Percentiles rank a stretch among this genome's conserved stretches.
Evolutionary conservation across 1,139 yeast genomes (phyloP).

Genomic region (Entelexis paramagnoliae): DNA sequence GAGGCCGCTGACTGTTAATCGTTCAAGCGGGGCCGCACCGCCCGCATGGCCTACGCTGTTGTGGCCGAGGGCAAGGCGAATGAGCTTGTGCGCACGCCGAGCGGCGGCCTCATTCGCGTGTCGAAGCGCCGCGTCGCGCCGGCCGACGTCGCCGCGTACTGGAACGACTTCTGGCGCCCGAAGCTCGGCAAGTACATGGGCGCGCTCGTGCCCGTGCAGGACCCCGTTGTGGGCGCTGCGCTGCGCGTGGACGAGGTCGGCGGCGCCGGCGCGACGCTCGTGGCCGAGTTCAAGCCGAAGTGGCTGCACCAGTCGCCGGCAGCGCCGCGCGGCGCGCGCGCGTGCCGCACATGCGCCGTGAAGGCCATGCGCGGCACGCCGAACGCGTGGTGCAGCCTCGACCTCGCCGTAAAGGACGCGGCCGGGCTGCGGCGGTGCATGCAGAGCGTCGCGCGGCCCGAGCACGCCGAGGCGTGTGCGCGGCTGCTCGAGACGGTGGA

Average conservation of each 20-base stretch:
- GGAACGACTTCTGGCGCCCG: conserved; percentile 19
- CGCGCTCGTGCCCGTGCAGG: conserved; percentile 10
- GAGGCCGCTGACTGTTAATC: neutral
- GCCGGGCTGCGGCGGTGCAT: conserved; percentile 1
- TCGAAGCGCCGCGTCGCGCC: conserved; percentile 21
- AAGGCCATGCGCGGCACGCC: conserved; percentile 27
- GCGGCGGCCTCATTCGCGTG: conserved; percentile 17
- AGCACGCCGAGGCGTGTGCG: neutral
- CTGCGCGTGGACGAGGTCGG: conserved; percentile 17
- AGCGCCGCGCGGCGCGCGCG: conserved; percentile 29
- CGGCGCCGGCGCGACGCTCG: conserved; percentile 7
- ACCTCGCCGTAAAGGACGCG: conserved; percentile 25
- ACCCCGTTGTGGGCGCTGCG: conserved; percentile 14
- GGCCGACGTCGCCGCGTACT: conserved; percentile 8
- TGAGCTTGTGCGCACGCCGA: conserved; percentile 3
- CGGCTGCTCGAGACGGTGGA: conserved; percentile 6
- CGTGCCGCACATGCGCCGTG: conserved; percentile 41
- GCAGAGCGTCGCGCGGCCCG: neutral
- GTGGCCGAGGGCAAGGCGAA: conserved; percentile 19
- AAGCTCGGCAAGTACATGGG: conserved; percentile 19
- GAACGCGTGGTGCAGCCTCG: conserved; percentile 33
- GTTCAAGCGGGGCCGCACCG: too few relatives aligned
- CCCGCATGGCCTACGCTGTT: conserved; percentile 5
- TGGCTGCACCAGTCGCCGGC: conserved; percentile 35
- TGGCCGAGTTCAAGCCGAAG: conserved; percentile 39